Percentiles rank a stretch among this genome's conserved stretches.
Conservation (phyloP, 108 stramenopile genomes). For the Nitzschia sp. region DNA sequence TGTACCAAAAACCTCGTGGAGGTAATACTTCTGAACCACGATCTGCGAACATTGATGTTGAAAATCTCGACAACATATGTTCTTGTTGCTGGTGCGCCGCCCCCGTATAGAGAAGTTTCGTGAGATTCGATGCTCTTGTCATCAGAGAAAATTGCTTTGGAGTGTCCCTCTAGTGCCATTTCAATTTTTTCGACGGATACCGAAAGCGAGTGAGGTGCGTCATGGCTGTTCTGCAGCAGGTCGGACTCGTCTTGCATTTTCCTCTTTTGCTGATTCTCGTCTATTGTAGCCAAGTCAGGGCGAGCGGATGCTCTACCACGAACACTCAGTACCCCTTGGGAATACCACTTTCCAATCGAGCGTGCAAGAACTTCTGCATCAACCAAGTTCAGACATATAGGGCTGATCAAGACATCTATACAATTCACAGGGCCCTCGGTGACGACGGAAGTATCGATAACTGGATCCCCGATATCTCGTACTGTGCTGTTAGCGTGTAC, state of each 20-base stretch:
- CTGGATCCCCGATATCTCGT: conserved; percentile 5
- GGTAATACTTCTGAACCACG: conserved; percentile 16
- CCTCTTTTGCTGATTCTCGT: background rate
- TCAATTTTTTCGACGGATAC: conserved; percentile 63
- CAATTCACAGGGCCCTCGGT: conserved; percentile 29
- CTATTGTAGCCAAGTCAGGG: background rate
- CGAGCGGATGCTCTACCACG: conserved; percentile 31
- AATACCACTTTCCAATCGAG: conserved; percentile 62
- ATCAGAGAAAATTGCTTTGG: conserved; percentile 36
- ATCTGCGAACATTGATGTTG: conserved; percentile 21
- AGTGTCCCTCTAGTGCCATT: conserved; percentile 74
- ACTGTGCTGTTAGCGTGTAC: conserved; percentile 23
- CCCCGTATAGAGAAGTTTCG: conserved; percentile 30
- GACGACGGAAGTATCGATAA: conserved; percentile 9
- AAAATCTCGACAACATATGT: conserved; percentile 59
- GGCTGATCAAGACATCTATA: conserved; percentile 43
- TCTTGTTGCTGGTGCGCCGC: conserved; percentile 29
- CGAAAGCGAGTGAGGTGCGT: conserved; percentile 30
- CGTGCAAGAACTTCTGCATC: conserved; percentile 67
- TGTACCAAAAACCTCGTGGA: conserved; percentile 33
- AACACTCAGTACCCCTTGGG: conserved; percentile 40
- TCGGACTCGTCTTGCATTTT: background rate
- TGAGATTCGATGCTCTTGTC: conserved; percentile 42
- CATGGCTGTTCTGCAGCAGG: background rate
- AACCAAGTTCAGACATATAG: conserved; percentile 68